These are phyloP conservation scores for Sporothrix inflata DNA, from an alignment of 2,329 filamentous ascomycete genomes.

Conservation along the genomic window DNA sequence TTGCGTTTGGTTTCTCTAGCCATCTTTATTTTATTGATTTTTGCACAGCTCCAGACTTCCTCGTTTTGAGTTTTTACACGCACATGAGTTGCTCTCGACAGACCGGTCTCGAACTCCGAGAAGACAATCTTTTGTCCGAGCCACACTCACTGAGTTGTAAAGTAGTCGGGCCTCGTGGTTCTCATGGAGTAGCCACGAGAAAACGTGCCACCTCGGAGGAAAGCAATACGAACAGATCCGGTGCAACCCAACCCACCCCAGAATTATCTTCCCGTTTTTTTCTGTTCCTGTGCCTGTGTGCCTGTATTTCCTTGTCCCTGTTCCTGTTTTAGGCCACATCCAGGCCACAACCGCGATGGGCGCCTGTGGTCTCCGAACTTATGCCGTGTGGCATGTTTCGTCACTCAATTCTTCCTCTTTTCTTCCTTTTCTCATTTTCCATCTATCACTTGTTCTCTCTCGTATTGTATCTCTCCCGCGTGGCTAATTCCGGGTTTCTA, in stretches of 20 bases:
- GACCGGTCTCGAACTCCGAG: conserved; percentile 20
- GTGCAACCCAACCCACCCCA: background rate
- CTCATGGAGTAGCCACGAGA: background rate
- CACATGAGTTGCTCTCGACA: background rate
- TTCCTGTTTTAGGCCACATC: background rate
- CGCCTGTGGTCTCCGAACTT: background rate
- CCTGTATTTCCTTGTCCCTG: no score
- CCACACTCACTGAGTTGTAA: background rate
- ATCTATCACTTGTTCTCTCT: background rate
- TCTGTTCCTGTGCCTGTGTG: background rate
- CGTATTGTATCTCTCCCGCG: background rate
- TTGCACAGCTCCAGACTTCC: background rate
- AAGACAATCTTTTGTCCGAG: background rate
- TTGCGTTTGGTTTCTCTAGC: no score
- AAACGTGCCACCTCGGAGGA: background rate
- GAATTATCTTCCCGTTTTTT: background rate
- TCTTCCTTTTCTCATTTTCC: background rate
- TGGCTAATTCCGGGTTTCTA: conserved; percentile 30
- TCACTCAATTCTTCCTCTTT: background rate
- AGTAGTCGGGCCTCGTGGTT: no score
- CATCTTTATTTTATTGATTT: background rate
- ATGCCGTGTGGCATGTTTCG: background rate
- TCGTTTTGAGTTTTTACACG: background rate
- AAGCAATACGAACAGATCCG: background rate
- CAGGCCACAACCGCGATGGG: background rate